phyloP scores from a whole-genome alignment of 1,284 basidiomycete genomes.

The Rhodotorula sp. region DNA sequence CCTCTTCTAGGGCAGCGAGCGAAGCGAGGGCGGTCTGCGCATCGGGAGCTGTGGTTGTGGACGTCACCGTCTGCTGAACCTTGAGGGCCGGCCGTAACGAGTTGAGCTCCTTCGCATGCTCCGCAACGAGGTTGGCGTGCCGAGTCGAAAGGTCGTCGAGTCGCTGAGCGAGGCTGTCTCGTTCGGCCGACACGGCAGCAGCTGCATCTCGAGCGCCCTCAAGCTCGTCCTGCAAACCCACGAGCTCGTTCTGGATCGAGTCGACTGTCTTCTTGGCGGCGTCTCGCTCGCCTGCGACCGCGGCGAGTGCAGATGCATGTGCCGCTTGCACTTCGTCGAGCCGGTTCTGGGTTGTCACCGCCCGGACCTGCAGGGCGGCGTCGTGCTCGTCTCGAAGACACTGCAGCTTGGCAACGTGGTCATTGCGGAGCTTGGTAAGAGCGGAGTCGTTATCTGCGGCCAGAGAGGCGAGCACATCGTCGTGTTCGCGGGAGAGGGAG shows the following conservation, averaged over 20 bases:
- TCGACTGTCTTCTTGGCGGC: conserved; percentile 71
- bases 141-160: not conserved
- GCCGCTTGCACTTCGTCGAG: not conserved
- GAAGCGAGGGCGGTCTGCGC: conserved; percentile 49
- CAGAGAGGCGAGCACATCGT: conserved; percentile 56
- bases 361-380: too few relatives aligned
- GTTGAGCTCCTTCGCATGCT: conserved; percentile 3
- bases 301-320: not conserved
- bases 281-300: conserved; percentile 64
- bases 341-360: too few relatives aligned
- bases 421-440: not conserved
- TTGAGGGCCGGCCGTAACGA: conserved; percentile 10
- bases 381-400: too few relatives aligned
- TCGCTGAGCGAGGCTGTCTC: not conserved
- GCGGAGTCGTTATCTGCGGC: conserved; percentile 37
- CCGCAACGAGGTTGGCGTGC: not conserved
- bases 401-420: too few relatives aligned
- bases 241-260: conserved; percentile 52
- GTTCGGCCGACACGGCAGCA: not conserved
- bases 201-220: not conserved
- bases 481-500: conserved; percentile 46
- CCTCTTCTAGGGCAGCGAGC: conserved; percentile 48
- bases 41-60: conserved; percentile 30
- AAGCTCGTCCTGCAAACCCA: conserved; percentile 10
- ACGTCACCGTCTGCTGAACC: not conserved